phyloP scores from a whole-genome alignment of 306 rosid genomes.

The Crotalaria pallida region DNA sequence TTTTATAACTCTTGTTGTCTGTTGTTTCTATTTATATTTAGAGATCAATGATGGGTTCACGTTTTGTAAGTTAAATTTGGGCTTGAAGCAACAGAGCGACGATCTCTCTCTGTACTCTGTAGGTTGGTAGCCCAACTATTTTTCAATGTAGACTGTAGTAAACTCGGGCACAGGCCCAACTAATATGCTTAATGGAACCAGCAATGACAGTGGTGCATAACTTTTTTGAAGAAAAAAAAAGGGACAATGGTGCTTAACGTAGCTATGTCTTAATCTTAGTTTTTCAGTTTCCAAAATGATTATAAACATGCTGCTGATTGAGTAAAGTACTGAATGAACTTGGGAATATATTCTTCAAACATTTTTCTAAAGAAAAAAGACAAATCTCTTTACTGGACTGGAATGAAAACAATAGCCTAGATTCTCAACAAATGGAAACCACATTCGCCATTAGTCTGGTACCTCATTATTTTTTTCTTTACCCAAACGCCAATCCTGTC shows the following conservation, averaged over 20 bases:
- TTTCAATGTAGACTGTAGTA: too few relatives aligned
- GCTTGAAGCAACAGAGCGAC: neutral
- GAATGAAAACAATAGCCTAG: conserved; percentile 11
- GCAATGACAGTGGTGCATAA: too few relatives aligned
- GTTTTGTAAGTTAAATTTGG: neutral
- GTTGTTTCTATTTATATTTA: too few relatives aligned
- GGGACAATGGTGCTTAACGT: neutral
- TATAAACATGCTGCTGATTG: neutral
- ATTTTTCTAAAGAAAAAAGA: conserved; percentile 5
- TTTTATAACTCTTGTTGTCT: too few relatives aligned
- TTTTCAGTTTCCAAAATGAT: neutral
- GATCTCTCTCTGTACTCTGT: neutral
- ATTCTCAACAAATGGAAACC: conserved; percentile 16
- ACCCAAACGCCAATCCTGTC: neutral
- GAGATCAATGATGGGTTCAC: neutral
- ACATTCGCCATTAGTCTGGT: conserved; percentile 1
- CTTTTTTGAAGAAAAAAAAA: too few relatives aligned
- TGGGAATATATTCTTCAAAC: conserved; percentile 25
- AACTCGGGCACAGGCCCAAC: neutral
- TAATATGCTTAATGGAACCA: neutral
- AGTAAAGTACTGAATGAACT: neutral
- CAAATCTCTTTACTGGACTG: neutral
- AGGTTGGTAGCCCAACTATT: neutral
- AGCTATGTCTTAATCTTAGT: neutral
- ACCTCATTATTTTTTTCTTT: neutral